Conservation (phyloP, 1,139 yeast species). For the Barnettozyma hawaiiensis region DNA sequence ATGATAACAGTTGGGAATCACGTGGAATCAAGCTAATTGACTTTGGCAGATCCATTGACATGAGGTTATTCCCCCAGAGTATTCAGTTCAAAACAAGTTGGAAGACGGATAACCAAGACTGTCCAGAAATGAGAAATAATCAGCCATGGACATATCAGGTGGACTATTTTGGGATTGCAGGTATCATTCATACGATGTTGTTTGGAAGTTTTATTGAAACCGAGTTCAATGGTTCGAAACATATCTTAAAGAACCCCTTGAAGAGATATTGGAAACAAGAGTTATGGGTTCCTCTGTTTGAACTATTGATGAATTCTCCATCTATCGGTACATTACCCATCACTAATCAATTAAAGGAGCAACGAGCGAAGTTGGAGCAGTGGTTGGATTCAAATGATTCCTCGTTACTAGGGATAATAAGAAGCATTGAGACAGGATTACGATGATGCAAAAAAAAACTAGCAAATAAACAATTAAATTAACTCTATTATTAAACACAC, state of each 20-base stretch:
- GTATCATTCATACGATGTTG: conserved; percentile 64
- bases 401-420: conserved; percentile 11
- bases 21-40: conserved; percentile 69
- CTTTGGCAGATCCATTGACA: conserved; percentile 78
- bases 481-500: too few relatives aligned
- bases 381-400: conserved; percentile 23
- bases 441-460: conserved; percentile 4
- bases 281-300: conserved; percentile 68
- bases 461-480: not conserved
- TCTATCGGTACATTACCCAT: conserved; percentile 36
- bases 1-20: conserved; percentile 40
- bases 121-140: conserved; percentile 62
- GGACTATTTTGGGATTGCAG: conserved; percentile 83
- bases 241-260: conserved; percentile 40
- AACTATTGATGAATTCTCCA: conserved; percentile 55
- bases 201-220: conserved; percentile 61
- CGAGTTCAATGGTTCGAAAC: conserved; percentile 17
- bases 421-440: conserved; percentile 19
- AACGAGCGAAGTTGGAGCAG: conserved; percentile 40
- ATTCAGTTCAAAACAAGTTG: conserved; percentile 57
- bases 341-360: conserved; percentile 32
- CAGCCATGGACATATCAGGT: conserved; percentile 74
- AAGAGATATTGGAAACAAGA: conserved; percentile 77
- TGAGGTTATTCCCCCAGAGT: conserved; percentile 47
- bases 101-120: conserved; percentile 68